phyloP scores from a whole-genome alignment of 139 green algal species.

The Chlamydomonas eustigma region DNA sequence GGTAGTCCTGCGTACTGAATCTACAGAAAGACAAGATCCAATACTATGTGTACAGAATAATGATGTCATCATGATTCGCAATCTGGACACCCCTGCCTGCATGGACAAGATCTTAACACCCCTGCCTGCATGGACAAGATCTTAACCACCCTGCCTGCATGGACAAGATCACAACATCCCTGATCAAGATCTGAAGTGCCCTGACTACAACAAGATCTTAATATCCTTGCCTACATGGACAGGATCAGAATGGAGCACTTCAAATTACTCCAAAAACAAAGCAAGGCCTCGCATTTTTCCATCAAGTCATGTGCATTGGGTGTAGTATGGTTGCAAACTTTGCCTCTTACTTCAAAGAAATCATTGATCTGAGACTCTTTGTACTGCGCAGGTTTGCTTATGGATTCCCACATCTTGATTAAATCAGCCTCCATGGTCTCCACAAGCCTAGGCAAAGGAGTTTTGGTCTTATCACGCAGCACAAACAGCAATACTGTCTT shows the following conservation, averaged over 20 bases:
- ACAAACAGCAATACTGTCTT: conserved; percentile 94
- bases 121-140: too few species aligned
- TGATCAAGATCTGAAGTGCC: too few species aligned
- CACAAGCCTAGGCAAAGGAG: conserved; percentile 69
- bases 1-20: conserved; percentile 77
- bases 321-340: conserved; percentile 87
- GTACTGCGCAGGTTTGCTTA: conserved; percentile 85
- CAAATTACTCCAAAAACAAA: conserved; percentile 24
- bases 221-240: too few species aligned
- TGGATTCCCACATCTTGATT: conserved; percentile 79
- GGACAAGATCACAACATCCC: too few species aligned
- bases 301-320: conserved; percentile 87
- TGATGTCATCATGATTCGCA: too few species aligned
- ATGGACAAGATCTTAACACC: too few species aligned
- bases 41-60: neutral
- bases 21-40: conserved; percentile 34
- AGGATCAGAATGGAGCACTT: too few species aligned
- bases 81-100: too few species aligned
- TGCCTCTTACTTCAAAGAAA: conserved; percentile 90
- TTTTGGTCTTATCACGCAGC: conserved; percentile 91
- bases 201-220: too few species aligned
- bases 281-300: conserved; percentile 65
- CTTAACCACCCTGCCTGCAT: too few species aligned
- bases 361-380: conserved; percentile 57
- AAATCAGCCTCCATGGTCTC: conserved; percentile 67